These are phyloP conservation scores for Tricholoma furcatifolium DNA, from an alignment of 768 basidiomycete genomes.

Conservation along the genomic window DNA sequence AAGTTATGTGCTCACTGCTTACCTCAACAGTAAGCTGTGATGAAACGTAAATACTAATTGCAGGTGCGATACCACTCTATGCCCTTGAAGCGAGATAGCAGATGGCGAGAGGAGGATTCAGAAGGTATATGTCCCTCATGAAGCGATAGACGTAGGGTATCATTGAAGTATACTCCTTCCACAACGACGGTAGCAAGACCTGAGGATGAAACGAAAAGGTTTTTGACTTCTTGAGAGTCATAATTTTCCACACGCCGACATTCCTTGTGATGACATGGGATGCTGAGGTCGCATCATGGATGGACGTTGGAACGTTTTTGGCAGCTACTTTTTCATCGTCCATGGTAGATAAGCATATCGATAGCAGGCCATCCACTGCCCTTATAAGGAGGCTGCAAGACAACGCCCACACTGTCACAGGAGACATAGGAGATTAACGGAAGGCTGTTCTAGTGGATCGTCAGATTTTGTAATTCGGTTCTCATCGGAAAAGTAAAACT, in stretches of 20 bases:
- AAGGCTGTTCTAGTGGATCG: too few species aligned
- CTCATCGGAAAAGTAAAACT: too few species aligned
- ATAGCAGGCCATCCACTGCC: too few species aligned
- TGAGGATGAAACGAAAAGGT: conserved; percentile 3
- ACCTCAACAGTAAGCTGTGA: conserved; percentile 12
- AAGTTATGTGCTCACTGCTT: too few species aligned
- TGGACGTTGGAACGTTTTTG: background rate
- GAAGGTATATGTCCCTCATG: conserved; percentile 7
- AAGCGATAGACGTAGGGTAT: conserved; percentile 8
- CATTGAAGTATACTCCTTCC: conserved; percentile 10
- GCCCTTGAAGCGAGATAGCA: conserved; percentile 7
- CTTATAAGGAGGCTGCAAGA: background rate
- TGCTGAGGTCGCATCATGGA: background rate
- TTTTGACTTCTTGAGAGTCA: conserved; percentile 10
- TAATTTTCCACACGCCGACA: conserved; percentile 13
- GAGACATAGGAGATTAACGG: too few species aligned
- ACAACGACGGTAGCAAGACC: conserved; percentile 3
- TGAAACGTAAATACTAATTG: conserved; percentile 12
- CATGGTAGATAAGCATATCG: background rate
- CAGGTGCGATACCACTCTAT: conserved; percentile 17
- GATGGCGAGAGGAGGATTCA: conserved; percentile 12
- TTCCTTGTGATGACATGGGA: background rate
- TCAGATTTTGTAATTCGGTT: too few species aligned
- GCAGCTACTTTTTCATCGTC: background rate
- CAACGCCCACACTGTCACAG: too few species aligned